phyloP scores from a whole-genome alignment of 768 basidiomycete genomes.

The Calocybe cyanea region DNA sequence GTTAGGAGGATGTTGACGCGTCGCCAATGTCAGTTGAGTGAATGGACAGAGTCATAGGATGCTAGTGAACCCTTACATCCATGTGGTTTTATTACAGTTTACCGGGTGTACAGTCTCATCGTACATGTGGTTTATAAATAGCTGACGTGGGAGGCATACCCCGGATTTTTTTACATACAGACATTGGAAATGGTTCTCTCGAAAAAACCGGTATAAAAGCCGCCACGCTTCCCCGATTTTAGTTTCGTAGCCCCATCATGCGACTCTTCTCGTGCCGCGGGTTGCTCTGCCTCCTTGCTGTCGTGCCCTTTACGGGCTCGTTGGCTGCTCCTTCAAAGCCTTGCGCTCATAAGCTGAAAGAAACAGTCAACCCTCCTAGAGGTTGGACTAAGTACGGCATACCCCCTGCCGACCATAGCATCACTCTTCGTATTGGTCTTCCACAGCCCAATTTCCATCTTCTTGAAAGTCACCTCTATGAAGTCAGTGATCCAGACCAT shows the following conservation, averaged over 20 bases:
- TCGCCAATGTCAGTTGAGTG: no score
- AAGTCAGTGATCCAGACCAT: constrained; percentile 54
- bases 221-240: no score
- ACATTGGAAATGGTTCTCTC: no score
- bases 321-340: constrained; percentile 4
- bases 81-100: no score
- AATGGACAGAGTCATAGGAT: no score
- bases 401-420: constrained; percentile 41
- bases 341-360: constrained; percentile 26
- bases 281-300: constrained; percentile 8
- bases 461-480: constrained; percentile 48
- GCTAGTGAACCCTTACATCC: no score
- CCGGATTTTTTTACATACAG: no score
- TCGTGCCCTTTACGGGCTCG: constrained; percentile 4
- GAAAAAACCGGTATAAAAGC: no score
- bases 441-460: constrained; percentile 45
- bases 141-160: constrained; percentile 1
- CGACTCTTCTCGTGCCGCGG: constrained; percentile 1
- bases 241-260: constrained; percentile 12
- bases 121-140: not conserved
- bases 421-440: constrained; percentile 57
- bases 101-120: no score
- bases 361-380: constrained; percentile 32
- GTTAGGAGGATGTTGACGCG: no score
- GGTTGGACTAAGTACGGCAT: constrained; percentile 46